Evolutionary conservation across 148 eudicot species (phyloP).

Genomic region (Rhododendron williamsianum): DNA sequence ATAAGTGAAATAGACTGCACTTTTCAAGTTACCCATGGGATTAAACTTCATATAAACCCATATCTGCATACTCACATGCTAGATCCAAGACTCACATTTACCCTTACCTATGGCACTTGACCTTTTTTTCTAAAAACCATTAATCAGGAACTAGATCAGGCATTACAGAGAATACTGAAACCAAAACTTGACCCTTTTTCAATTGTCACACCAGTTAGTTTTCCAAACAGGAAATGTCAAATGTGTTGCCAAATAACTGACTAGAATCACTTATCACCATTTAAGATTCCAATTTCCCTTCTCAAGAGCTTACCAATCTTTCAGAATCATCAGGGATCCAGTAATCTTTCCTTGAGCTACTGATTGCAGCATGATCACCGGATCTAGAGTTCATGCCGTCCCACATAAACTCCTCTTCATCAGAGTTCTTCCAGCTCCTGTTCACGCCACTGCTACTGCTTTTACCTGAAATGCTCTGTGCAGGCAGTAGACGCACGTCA

Average conservation of each 20-base stretch:
- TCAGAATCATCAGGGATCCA: slow-evolving; percentile 43
- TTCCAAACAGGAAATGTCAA: neutral
- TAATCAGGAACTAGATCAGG: neutral
- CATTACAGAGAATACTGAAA: neutral
- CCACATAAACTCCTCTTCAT: slow-evolving; percentile 94
- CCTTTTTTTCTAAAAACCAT: neutral
- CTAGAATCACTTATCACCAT: neutral
- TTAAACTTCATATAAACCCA: neutral
- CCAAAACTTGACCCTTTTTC: neutral
- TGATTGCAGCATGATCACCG: slow-evolving; percentile 25
- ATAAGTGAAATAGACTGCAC: neutral
- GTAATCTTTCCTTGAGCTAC: slow-evolving; percentile 32
- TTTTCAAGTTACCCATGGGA: neutral
- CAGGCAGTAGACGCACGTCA: slow-evolving; percentile 25
- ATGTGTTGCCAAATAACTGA: neutral
- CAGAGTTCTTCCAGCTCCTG: slow-evolving; percentile 86
- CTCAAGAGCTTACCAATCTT: slow-evolving; percentile 45
- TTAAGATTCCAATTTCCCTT: neutral
- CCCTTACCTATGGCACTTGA: neutral
- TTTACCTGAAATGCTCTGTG: slow-evolving; percentile 33
- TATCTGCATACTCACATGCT: neutral
- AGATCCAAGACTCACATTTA: neutral
- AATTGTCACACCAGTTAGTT: neutral
- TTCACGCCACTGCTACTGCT: slow-evolving; percentile 42
- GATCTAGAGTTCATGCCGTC: slow-evolving; percentile 56